Conservation (phyloP, 441 rosid genomes). For the Pelargonium australe region DNA sequence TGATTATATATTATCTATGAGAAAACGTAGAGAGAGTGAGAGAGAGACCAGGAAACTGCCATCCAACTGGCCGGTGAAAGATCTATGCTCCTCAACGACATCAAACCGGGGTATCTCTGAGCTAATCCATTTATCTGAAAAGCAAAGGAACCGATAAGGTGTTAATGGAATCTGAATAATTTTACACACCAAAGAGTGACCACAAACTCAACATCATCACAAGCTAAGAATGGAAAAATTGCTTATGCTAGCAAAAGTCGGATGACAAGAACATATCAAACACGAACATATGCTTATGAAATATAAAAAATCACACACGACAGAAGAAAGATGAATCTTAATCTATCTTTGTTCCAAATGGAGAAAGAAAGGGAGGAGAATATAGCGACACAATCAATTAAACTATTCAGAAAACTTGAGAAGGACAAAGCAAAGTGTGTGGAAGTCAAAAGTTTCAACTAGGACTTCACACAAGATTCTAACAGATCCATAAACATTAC, state of each 20-base stretch:
- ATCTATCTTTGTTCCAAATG: neutral
- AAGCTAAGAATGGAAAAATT: neutral
- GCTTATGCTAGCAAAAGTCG: neutral
- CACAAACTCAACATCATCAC: neutral
- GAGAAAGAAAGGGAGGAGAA: neutral
- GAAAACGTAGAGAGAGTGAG: neutral
- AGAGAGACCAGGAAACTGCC: conserved; percentile 25
- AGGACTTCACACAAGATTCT: neutral
- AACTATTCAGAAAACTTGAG: neutral
- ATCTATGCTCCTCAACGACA: conserved; percentile 26
- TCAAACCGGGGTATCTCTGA: conserved; percentile 22
- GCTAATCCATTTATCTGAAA: conserved; percentile 23
- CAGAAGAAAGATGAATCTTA: neutral
- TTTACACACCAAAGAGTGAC: neutral
- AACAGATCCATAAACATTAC: neutral
- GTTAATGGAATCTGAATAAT: neutral
- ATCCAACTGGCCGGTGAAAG: conserved; percentile 31
- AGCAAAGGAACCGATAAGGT: neutral
- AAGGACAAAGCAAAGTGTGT: neutral
- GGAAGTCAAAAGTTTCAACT: conserved; percentile 1
- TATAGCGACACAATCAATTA: neutral
- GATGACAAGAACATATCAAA: neutral
- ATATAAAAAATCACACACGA: too few relatives aligned
- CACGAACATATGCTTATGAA: neutral
- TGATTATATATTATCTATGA: neutral